phyloP scores from a whole-genome alignment of 768 basidiomycete genomes.

The Lactarius sanguifluus region DNA sequence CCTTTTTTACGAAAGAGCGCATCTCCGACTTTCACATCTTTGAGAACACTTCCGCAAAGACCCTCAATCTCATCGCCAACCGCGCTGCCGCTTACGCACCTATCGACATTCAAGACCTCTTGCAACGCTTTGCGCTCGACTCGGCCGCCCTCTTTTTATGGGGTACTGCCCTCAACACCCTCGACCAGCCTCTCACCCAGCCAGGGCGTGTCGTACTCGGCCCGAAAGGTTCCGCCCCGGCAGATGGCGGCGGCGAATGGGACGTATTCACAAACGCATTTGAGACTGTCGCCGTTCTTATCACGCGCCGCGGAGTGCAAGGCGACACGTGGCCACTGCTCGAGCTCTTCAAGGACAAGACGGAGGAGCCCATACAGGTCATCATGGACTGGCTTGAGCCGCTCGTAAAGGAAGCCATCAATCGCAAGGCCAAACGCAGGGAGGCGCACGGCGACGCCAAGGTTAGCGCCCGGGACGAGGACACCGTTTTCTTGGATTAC shows the following conservation, averaged over 20 bases:
- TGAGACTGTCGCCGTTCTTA: conserved; percentile 19
- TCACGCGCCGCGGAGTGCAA: conserved; percentile 24
- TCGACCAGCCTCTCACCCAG: conserved; percentile 41
- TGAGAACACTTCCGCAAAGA: conserved; percentile 34
- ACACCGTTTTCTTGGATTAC: conserved; percentile 29
- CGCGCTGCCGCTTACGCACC: conserved; percentile 10
- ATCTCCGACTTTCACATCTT: conserved; percentile 40
- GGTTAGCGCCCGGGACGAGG: conserved; percentile 21
- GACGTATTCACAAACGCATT: conserved; percentile 28
- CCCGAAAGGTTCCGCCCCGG: conserved; percentile 26
- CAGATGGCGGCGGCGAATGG: conserved; percentile 24
- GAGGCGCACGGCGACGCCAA: conserved; percentile 12
- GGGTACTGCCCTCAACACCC: conserved; percentile 43
- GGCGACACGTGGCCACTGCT: conserved; percentile 29
- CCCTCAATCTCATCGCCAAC: conserved; percentile 26
- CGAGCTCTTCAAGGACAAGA: conserved; percentile 30
- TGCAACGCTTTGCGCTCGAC: conserved; percentile 52
- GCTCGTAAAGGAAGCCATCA: conserved; percentile 22
- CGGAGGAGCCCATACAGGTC: conserved; percentile 24
- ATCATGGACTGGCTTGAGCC: conserved; percentile 26
- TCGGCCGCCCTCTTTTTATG: conserved; percentile 56
- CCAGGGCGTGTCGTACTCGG: conserved; percentile 36
- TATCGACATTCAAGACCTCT: conserved; percentile 39
- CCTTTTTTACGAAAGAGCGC: conserved; percentile 39
- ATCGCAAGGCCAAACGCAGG: conserved; percentile 20